Conservation (phyloP, 257 asterid genomes). For the Solanum virginianum region DNA sequence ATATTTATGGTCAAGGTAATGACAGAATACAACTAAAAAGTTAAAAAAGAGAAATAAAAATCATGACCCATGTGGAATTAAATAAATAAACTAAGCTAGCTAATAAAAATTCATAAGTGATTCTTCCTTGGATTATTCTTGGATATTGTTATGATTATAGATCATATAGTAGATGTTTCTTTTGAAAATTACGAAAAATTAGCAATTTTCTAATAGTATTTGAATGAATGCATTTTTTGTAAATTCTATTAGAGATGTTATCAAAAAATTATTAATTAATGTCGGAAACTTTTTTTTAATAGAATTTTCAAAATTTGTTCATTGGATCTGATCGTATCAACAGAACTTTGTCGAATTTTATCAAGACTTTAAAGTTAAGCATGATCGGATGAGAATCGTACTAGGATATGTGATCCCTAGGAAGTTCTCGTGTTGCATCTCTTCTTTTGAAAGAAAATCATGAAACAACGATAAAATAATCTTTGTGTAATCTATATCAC, state of each 20-base stretch:
- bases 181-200: not conserved
- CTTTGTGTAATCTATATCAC: accelerated
- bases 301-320: not conserved
- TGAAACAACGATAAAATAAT: not conserved
- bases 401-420: not conserved
- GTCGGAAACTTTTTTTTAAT: not conserved
- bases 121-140: not conserved
- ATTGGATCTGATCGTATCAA: not conserved
- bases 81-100: not conserved
- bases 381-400: not conserved
- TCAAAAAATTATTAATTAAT: not conserved
- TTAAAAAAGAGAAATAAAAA: not conserved
- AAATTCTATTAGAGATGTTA: not conserved
- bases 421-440: not conserved
- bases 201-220: not conserved
- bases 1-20: not conserved
- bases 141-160: not conserved
- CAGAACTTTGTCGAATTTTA: accelerated
- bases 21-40: not conserved
- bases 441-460: not conserved
- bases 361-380: not conserved
- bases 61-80: not conserved
- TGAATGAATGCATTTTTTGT: too few relatives aligned
- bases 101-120: not conserved
- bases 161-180: not conserved